Conservation (phyloP, 2,329 filamentous ascomycete species). For the Venturia oleaginea region DNA sequence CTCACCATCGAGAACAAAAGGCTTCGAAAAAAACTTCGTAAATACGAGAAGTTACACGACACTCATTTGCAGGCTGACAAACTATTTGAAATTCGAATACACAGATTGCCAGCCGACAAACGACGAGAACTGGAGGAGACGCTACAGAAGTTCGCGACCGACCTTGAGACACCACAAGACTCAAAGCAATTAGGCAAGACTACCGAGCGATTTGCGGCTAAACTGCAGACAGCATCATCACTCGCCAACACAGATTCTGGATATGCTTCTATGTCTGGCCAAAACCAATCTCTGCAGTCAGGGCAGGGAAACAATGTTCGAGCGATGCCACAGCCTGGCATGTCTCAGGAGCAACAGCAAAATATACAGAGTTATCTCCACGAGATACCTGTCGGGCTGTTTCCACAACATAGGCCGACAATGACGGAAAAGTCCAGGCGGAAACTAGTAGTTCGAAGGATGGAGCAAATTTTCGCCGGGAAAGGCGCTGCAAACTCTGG, state of each 20-base stretch:
- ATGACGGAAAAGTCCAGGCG: constrained; percentile 69
- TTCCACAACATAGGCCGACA: constrained; percentile 46
- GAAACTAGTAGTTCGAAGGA: constrained; percentile 62
- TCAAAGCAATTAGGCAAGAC: constrained; percentile 17
- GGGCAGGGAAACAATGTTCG: constrained; percentile 20
- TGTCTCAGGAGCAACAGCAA: constrained; percentile 15
- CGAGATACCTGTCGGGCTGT: constrained; percentile 61
- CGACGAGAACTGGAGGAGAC: constrained; percentile 68
- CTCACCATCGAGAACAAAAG: constrained; percentile 76
- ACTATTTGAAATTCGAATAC: constrained; percentile 73
- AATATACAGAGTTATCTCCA: constrained; percentile 58
- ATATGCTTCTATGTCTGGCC: constrained; percentile 53
- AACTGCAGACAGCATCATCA: constrained; percentile 52
- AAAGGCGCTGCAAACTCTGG: constrained; percentile 40
- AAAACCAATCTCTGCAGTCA: constrained; percentile 33
- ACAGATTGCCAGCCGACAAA: constrained; percentile 62
- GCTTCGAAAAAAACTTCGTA: constrained; percentile 62
- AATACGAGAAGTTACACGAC: constrained; percentile 58
- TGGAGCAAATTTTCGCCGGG: constrained; percentile 77
- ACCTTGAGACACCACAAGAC: constrained; percentile 36
- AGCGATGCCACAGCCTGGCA: constrained; percentile 8
- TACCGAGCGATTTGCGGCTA: background rate
- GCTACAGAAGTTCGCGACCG: constrained; percentile 60
- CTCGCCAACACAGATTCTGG: constrained; percentile 41
- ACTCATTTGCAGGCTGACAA: constrained; percentile 64